A percentile compares a stretch with the other conserved stretches of the same genome.
phyloP scores from a whole-genome alignment of 2,329 filamentous ascomycete species.

The Diplodia sapinea region DNA sequence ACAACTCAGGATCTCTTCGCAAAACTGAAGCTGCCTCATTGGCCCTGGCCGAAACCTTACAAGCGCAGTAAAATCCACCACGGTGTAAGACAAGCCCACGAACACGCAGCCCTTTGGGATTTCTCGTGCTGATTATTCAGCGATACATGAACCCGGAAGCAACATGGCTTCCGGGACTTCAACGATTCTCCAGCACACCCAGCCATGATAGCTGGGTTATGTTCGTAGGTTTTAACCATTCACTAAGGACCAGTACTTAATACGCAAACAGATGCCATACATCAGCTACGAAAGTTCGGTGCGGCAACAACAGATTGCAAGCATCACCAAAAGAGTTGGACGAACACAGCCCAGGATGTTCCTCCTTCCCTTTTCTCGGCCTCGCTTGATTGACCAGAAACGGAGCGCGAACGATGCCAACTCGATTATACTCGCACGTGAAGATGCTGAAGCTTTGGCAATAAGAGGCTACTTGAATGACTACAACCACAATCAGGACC shows the following conservation, averaged over 20 bases:
- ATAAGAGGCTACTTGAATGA: constrained; percentile 13
- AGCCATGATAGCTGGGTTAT: background rate
- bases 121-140: background rate
- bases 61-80: constrained; percentile 10
- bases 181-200: background rate
- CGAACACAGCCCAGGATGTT: too few relatives aligned
- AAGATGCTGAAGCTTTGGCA: background rate
- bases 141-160: constrained; percentile 17
- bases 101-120: too few relatives aligned
- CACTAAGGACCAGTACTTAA: too few relatives aligned
- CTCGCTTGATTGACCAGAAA: background rate
- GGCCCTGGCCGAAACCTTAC: constrained; percentile 10
- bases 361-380: background rate
- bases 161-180: background rate
- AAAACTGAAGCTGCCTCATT: background rate
- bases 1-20: constrained; percentile 11
- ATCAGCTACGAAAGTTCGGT: constrained; percentile 12
- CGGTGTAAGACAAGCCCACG: background rate
- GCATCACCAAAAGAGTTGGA: too few relatives aligned
- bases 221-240: background rate
- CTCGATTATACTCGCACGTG: too few relatives aligned
- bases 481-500: constrained; percentile 4
- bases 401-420: background rate
- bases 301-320: background rate
- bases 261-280: background rate